These are phyloP conservation scores for Diddensiella santjacobensis DNA, from an alignment of 805 yeast species.

Conservation along the genomic window DNA sequence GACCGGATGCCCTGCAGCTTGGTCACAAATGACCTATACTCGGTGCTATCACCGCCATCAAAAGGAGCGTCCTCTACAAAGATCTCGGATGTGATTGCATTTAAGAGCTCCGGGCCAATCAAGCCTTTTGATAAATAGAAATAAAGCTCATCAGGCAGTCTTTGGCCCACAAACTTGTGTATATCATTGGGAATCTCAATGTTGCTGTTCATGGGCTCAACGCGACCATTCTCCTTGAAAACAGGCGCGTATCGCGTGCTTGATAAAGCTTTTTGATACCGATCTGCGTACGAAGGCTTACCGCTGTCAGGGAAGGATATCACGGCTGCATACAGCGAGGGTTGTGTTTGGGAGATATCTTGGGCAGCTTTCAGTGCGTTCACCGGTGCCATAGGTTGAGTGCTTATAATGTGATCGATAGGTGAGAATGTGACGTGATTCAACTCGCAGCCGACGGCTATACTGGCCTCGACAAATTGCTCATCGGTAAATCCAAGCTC, in stretches of 20 bases:
- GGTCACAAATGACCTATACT: conserved; percentile 49
- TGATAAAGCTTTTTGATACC: conserved; percentile 64
- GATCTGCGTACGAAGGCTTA: conserved; percentile 36
- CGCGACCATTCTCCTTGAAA: conserved; percentile 61
- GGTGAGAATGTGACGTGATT: conserved; percentile 63
- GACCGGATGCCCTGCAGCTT: conserved; percentile 48
- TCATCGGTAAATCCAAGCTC: conserved; percentile 59
- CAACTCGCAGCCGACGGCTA: conserved; percentile 73
- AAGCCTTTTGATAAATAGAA: conserved; percentile 80
- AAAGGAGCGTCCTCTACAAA: conserved; percentile 61
- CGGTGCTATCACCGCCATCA: conserved; percentile 56
- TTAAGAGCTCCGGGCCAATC: conserved; percentile 57
- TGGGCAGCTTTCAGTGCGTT: conserved; percentile 27
- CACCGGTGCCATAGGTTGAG: conserved; percentile 21
- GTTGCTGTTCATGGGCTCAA: conserved; percentile 48
- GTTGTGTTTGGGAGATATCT: conserved; percentile 28
- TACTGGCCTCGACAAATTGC: conserved; percentile 70
- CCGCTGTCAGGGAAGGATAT: conserved; percentile 24
- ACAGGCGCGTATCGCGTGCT: conserved; percentile 73
- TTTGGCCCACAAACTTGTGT: conserved; percentile 76
- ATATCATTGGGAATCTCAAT: conserved; percentile 68
- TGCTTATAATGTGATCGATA: conserved; percentile 29
- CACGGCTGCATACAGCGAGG: conserved; percentile 31
- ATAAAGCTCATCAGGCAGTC: conserved; percentile 80
- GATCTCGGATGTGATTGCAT: conserved; percentile 62